These are phyloP conservation scores for Amanita molliuscula DNA, from an alignment of 768 basidiomycete genomes.

Conservation along the genomic window DNA sequence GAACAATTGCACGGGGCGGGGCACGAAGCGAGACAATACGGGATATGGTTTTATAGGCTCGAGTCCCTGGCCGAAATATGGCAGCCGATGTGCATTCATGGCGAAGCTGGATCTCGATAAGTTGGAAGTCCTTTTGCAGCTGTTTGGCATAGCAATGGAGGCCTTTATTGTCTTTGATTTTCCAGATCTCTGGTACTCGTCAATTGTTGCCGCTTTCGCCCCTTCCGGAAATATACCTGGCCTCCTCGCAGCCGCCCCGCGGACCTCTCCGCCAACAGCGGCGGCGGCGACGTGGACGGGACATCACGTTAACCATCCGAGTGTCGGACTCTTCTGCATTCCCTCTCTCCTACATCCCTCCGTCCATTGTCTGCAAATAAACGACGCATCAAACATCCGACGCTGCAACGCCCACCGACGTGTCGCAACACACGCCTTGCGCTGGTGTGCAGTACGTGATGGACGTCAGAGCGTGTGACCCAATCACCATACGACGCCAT, in stretches of 20 bases:
- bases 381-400: not conserved
- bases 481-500: not conserved
- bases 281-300: not conserved
- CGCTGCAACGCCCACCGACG: no score
- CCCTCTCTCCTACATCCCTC: not conserved
- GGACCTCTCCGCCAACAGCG: conserved; percentile 9
- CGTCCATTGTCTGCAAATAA: not conserved
- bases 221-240: conserved; percentile 13
- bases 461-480: conserved; percentile 1
- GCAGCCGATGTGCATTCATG: conserved; percentile 20
- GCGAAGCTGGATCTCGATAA: conserved; percentile 28
- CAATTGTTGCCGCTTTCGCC: conserved; percentile 20
- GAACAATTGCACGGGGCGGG: conserved; percentile 63
- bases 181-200: conserved; percentile 7
- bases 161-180: conserved; percentile 33
- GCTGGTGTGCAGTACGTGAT: not conserved
- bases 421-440: no score
- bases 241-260: conserved; percentile 4
- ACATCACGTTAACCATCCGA: not conserved
- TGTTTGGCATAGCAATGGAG: conserved; percentile 32
- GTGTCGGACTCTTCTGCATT: no score
- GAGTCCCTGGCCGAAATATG: conserved; percentile 23
- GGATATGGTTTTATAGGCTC: conserved; percentile 42
- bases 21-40: conserved; percentile 52
- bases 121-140: conserved; percentile 16